Evolutionary conservation across 2,329 filamentous ascomycete genomes (phyloP).

Genomic region (Epichloe aotearoae): DNA sequence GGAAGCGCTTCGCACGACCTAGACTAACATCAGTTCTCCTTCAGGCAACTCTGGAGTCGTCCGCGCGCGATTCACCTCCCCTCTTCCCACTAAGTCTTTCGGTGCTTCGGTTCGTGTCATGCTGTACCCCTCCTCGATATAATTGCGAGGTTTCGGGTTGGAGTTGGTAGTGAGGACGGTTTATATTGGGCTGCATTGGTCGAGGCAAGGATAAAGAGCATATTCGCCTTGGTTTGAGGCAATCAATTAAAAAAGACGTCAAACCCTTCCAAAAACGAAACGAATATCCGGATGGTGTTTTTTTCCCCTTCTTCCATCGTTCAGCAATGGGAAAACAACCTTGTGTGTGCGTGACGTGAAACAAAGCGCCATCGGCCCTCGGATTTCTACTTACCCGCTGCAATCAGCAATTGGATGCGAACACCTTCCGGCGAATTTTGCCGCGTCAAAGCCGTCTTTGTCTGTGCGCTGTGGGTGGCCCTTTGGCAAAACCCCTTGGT

Average conservation of each 20-base stretch:
- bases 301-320: background rate
- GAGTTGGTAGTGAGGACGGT: slow-evolving; percentile 51
- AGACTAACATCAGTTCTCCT: background rate
- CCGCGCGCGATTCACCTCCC: slow-evolving; percentile 91
- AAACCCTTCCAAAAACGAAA: slow-evolving; percentile 19
- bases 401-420: background rate
- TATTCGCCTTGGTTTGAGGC: slow-evolving; percentile 38
- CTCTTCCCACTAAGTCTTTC: slow-evolving; percentile 93
- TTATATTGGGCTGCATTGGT: slow-evolving; percentile 47
- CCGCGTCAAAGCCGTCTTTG: background rate
- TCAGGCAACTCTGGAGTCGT: slow-evolving; percentile 94
- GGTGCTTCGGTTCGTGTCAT: slow-evolving; percentile 92
- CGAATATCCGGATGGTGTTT: background rate
- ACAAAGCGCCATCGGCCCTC: background rate
- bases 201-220: slow-evolving; percentile 43
- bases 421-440: background rate
- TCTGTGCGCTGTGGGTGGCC: background rate
- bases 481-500: background rate
- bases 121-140: slow-evolving; percentile 97
- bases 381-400: background rate
- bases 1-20: background rate
- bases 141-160: slow-evolving; percentile 42
- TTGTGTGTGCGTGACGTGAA: slow-evolving; percentile 3
- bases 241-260: slow-evolving; percentile 41
- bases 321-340: background rate